Base-by-base conservation (phyloP, 2,329 filamentous ascomycete genomes). In the Stagonosporopsis rhizophila region DNA sequence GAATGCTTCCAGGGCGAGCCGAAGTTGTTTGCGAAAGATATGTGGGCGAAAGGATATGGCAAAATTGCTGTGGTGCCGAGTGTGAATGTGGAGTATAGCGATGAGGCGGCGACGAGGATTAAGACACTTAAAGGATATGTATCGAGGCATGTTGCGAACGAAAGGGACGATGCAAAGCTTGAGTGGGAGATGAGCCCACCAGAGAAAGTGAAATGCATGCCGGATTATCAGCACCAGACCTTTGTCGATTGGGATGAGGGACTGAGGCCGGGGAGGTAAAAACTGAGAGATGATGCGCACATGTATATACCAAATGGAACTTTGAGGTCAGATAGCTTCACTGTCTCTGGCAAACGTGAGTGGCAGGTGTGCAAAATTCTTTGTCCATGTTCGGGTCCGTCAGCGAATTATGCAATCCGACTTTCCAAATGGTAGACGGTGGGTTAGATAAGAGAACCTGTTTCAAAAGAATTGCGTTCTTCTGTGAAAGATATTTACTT, bases 1-100 rank as follows among this genome's bases (percentile, higher is more conserved):
- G 85, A 87, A 65, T 87, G 84, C 53, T 75, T 68, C 11, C 79
- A 82, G 58, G 83, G 83, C 2, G 85, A 87, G 66, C 82, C 84
- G 1, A 78, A 80, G 50, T 65, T 86, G 11, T 82, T 87, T 39
- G 83, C 81, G 59, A 86, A 86, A 55, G 84, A 87, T 58, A 52
- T 87, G 62, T 87, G 68, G 68, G 60, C 49, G 14, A 39, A 62
- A 14, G 67, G 68, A 1, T 64, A 65, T 40, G 68, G 84, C 12
- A 83, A 79, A 61, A 83, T 87, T 58, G 83, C 84, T 0, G 82
- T 85, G 0, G 76, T 87, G 9, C 84, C 85, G 0, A 78, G 76
- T 2, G 79, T 87, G 2, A 85, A 84, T 59, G 69, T 87, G 2
- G 83, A 81, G 56, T 86, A 87, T 63, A 78, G 78, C 3, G 73